phyloP scores from a whole-genome alignment of 2,329 filamentous ascomycete genomes.

The Volutella citrinella region DNA sequence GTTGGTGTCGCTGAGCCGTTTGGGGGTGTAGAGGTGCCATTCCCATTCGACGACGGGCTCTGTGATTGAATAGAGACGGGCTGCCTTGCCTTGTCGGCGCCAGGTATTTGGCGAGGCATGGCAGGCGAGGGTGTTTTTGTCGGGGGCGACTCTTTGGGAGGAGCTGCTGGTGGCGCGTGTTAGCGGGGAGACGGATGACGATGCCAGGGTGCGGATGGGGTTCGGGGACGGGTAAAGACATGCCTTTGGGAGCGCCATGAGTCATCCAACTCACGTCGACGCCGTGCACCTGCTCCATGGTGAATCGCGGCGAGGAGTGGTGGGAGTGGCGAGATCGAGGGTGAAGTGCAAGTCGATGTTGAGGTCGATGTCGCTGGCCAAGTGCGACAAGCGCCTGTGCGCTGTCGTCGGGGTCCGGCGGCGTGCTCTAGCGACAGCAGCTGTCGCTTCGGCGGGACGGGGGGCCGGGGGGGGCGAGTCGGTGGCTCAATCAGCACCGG shows the following conservation, averaged over 20 bases:
- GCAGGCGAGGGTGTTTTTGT: constrained; percentile 24
- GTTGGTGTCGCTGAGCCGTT: constrained; percentile 22
- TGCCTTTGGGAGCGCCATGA: constrained; percentile 80
- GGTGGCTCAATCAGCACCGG: too few species aligned
- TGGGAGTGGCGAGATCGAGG: constrained; percentile 6
- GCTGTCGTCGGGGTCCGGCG: too few species aligned
- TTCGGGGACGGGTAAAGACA: constrained; percentile 32
- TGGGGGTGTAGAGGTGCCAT: constrained; percentile 17
- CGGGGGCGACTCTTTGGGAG: constrained; percentile 26
- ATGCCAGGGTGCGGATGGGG: constrained; percentile 13
- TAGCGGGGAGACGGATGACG: neutral
- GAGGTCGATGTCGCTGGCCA: too few species aligned
- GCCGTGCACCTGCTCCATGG: constrained; percentile 77
- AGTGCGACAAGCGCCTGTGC: neutral
- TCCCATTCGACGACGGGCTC: constrained; percentile 17
- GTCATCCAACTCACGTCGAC: constrained; percentile 89
- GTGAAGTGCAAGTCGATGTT: too few species aligned
- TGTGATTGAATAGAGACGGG: constrained; percentile 22
- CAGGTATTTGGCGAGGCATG: constrained; percentile 32
- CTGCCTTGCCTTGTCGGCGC: constrained; percentile 23
- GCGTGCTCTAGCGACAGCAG: too few species aligned
- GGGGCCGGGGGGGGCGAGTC: too few species aligned
- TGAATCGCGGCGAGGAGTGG: constrained; percentile 19
- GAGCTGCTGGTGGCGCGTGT: constrained; percentile 9
- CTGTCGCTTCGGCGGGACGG: too few species aligned